Percentiles rank a stretch among this genome's conserved stretches.
Conservation (phyloP, 441 rosid species). For the Populus tomentosa region DNA sequence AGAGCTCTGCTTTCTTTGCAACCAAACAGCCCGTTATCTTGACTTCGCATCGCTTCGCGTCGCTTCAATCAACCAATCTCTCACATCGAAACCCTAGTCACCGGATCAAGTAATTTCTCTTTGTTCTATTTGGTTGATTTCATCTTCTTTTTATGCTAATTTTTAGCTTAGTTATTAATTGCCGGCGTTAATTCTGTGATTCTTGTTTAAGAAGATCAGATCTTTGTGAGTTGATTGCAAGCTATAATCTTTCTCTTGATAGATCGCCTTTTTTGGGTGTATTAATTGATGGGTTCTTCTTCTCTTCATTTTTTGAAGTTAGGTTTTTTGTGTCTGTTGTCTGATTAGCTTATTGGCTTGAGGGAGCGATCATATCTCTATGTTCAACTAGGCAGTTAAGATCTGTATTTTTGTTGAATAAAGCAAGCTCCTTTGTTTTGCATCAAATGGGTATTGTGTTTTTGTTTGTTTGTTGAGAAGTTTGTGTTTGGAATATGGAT, state of each 20-base stretch:
- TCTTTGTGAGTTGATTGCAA: neutral
- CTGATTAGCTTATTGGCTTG: neutral
- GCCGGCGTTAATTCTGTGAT: neutral
- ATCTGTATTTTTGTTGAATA: neutral
- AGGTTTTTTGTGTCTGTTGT: neutral
- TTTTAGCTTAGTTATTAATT: neutral
- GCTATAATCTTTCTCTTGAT: neutral
- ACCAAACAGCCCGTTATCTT: neutral
- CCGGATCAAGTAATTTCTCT: slow-evolving; percentile 43
- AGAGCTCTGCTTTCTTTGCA: neutral
- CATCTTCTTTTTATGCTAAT: neutral
- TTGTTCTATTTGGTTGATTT: neutral
- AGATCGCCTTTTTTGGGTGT: neutral
- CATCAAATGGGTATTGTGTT: neutral
- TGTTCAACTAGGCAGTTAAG: neutral
- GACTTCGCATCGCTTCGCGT: slow-evolving; percentile 31
- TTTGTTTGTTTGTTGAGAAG: neutral
- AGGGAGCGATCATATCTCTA: neutral
- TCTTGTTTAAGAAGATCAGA: neutral
- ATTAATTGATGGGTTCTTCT: neutral
- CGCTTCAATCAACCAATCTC: neutral
- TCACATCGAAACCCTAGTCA: slow-evolving; percentile 31
- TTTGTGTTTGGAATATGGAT: neutral
- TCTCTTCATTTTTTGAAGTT: neutral
- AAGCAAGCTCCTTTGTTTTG: neutral